Base-by-base conservation (phyloP, 495 filamentous ascomycete genomes). In the Tuber borchii region DNA sequence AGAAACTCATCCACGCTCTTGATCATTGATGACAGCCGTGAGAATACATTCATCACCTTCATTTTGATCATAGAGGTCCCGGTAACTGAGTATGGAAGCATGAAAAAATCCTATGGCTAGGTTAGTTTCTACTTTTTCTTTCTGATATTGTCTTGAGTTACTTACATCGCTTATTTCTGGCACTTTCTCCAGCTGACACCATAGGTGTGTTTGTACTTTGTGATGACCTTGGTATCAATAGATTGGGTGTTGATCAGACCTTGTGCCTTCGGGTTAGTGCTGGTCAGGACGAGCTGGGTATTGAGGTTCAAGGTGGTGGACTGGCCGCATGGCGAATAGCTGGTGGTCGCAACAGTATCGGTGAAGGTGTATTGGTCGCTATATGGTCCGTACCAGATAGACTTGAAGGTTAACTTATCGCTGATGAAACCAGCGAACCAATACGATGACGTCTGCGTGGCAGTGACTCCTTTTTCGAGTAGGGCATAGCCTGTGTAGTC, bases 401-500 rank as follows among this genome's bases (percentile, higher is more conserved):
- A 5, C 31, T 16, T 4, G 0, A 65, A 2, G 56, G 14, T 65
- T 34, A 26, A 3, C 51, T 34, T 34, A 0, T 84, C 61, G 20
- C 77, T 76, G 7, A 86, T 83, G 70, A 85, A 84, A 82, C 88
- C 86, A 72, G 84, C 85, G 84, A 90, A 90, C 84, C 86, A 89
- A 84, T 90, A 89, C 51, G 86, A 87, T 79, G 87, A 87, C 77
- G 86, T 85, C 81, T 89, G 88, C 75, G 80, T 85, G 42, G 87
- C 88, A 19, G 87, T 89, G 70, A 89, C 86, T 61, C 87, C 87
- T 65, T 73, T 51, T 70, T 89, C 87, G 65, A 89, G 83, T 79
- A 86, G 85, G 0, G 87, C 88, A 72, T 85, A 89, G 75, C 88
- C 88, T 85, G 88, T 87, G 85, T 89, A 89, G 12, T 86, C 87